Evolutionary conservation across 2,329 filamentous ascomycete species (phyloP), one percentile per base, ranked within the genome.

Genomic region (Colletotrichum ledebouriae): DNA sequence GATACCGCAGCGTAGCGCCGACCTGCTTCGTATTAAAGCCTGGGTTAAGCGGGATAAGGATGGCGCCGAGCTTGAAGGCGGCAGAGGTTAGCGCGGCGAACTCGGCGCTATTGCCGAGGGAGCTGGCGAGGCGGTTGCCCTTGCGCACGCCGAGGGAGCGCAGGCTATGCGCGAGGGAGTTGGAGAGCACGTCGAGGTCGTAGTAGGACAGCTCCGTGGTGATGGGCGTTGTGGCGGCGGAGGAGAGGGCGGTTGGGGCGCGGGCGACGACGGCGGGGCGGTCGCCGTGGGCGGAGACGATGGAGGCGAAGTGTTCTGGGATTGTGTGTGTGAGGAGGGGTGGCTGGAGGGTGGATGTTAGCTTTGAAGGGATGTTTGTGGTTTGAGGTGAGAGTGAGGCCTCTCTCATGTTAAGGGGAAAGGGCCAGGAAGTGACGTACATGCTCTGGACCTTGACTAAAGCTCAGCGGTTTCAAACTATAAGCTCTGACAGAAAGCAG

Each of bases 21-120:
- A 98, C 89, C 81, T 98, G 96, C 5, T 83, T 78, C 3, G 88
- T 84, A 73, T 94, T 97, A 83, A 98, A 98, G 2, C 89, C 91
- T 17, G 94, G 95, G 77, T 99, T 98, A 22, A 98, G 81, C 0
- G 95, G 96, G n/a, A 97, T 94, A 70, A 98, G 83, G 58, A 98
- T 88, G 22, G 93, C 95, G n/a, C 96, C 96, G 10, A 98, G 86
- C 79, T 98, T 98, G 83, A 95, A 97, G 62, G 96, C 79, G 1
- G 94, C 94, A 79, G 98, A 98, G 6, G 92, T 95, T 20, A 96
- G 86, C 58, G 91, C 90, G 3, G 93, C 93, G 77, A 93, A 95
- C 78, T 97, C 94, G 73, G 91, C 83, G 47, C 89, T 90, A 78
- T 97, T 98, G 13, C 95, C 95, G 59, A 98, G 82, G 69, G 91